These are phyloP conservation scores for Drechslerella coelobrocha DNA, from an alignment of 2,329 filamentous ascomycete genomes.

Conservation along the genomic window DNA sequence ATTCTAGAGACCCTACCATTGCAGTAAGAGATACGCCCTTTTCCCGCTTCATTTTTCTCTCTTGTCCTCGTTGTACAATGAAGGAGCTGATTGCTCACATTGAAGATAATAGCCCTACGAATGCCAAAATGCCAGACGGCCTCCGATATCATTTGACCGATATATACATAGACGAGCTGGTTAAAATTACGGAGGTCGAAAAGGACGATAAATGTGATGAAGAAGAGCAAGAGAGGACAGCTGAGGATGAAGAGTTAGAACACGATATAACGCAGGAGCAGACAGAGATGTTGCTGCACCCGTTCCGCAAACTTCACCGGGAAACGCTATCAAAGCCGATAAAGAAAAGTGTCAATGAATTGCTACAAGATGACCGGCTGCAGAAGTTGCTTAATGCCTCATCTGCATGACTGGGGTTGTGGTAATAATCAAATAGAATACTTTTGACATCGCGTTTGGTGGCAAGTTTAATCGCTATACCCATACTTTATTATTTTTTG, in stretches of 20 bases:
- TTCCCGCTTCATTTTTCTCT: background rate
- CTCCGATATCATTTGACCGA: slow-evolving; percentile 86
- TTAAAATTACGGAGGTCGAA: slow-evolving; percentile 68
- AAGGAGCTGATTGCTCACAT: too few relatives aligned
- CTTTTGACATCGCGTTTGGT: background rate
- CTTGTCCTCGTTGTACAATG: background rate
- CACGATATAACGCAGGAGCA: slow-evolving; percentile 52
- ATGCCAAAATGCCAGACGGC: slow-evolving; percentile 75
- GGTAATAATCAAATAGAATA: slow-evolving; percentile 4
- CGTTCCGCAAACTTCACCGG: slow-evolving; percentile 66
- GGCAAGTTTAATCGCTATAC: slow-evolving; percentile 30
- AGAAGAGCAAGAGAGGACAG: slow-evolving; percentile 57
- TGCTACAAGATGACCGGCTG: slow-evolving; percentile 75
- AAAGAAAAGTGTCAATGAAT: slow-evolving; percentile 72
- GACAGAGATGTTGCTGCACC: slow-evolving; percentile 63
- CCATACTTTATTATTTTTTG: slow-evolving; percentile 4
- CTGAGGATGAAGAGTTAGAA: slow-evolving; percentile 60
- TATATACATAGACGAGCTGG: slow-evolving; percentile 88
- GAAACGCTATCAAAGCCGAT: slow-evolving; percentile 71
- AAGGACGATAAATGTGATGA: slow-evolving; percentile 57
- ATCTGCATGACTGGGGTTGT: slow-evolving; percentile 4
- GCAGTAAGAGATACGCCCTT: slow-evolving; percentile 55
- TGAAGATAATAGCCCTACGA: slow-evolving; percentile 56
- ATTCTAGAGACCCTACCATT: slow-evolving; percentile 62
- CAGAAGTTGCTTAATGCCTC: slow-evolving; percentile 60